Evolutionary conservation across 2,329 filamentous ascomycete species (phyloP).

Genomic region (Coniella lustricola): DNA sequence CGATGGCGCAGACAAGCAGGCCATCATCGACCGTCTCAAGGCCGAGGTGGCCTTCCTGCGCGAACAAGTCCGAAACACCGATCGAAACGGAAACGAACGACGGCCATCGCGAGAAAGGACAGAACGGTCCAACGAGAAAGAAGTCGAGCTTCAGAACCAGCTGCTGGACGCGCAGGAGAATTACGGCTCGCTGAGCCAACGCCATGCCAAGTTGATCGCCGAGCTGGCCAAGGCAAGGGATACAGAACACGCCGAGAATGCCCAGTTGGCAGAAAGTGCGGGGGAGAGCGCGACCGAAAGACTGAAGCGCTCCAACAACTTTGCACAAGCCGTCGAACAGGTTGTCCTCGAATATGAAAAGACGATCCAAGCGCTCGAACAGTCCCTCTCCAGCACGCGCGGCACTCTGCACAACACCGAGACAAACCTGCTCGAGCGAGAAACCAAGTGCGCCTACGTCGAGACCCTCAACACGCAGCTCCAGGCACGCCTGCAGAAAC

Average conservation of each 20-base stretch:
- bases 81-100: constrained; percentile 54
- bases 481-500: constrained; percentile 82
- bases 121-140: constrained; percentile 76
- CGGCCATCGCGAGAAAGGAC: constrained; percentile 61
- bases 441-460: constrained; percentile 86
- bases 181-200: constrained; percentile 82
- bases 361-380: constrained; percentile 89
- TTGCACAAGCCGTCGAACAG: constrained; percentile 91
- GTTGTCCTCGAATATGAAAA: constrained; percentile 97
- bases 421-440: constrained; percentile 80
- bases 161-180: constrained; percentile 90
- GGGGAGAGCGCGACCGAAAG: constrained; percentile 79
- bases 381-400: constrained; percentile 83
- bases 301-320: constrained; percentile 89
- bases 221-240: constrained; percentile 85
- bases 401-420: constrained; percentile 78
- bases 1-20: constrained; percentile 80
- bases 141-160: constrained; percentile 88
- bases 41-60: constrained; percentile 90
- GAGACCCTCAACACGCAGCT: constrained; percentile 90
- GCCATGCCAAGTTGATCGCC: constrained; percentile 91
- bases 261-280: constrained; percentile 52
- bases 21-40: constrained; percentile 85
- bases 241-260: constrained; percentile 53
- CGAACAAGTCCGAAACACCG: constrained; percentile 85